Evolutionary conservation across 2,329 filamentous ascomycete species (phyloP).

Genomic region (Verticillium nubilum): DNA sequence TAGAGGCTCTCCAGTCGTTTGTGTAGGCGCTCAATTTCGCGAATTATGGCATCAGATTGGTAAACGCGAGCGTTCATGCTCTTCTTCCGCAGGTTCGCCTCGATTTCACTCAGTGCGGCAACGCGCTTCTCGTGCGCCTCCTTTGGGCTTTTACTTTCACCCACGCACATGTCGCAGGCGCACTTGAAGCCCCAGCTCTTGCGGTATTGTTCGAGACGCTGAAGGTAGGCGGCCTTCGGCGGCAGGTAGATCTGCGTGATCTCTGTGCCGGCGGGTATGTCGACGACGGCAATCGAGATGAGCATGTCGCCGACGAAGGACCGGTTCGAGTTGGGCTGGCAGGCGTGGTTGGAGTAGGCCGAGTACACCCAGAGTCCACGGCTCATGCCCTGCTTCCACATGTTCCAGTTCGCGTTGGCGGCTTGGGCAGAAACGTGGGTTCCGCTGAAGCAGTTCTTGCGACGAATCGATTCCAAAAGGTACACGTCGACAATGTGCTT

Average conservation of each 20-base stretch:
- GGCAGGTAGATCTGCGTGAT: conserved; percentile 31
- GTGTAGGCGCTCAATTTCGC: conserved; percentile 22
- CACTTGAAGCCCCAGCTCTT: conserved; percentile 34
- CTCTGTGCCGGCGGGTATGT: conserved; percentile 30
- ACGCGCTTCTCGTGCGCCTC: conserved; percentile 15
- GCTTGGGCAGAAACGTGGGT: conserved; percentile 24
- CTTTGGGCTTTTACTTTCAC: conserved; percentile 17
- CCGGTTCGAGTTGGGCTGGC: conserved; percentile 23
- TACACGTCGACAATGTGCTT: conserved; percentile 30
- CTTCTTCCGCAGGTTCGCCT: conserved; percentile 22
- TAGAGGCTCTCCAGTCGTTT: conserved; percentile 24
- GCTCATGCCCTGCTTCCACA: conserved; percentile 13
- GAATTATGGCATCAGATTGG: conserved; percentile 24
- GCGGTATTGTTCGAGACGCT: conserved; percentile 19
- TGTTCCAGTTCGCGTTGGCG: conserved; percentile 14
- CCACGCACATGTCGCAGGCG: conserved; percentile 28
- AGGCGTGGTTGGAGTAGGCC: conserved; percentile 32
- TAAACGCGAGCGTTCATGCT: conserved; percentile 11
- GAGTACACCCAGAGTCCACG: conserved; percentile 26
- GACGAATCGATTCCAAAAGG: conserved; percentile 31
- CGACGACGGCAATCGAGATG: conserved; percentile 26
- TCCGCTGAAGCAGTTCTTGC: conserved; percentile 32
- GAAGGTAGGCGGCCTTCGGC: conserved; percentile 20
- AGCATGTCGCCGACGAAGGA: conserved; percentile 28
- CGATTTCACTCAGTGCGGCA: conserved; percentile 14